Evolutionary conservation across 805 yeast genomes (phyloP), one percentile per base, ranked within the genome.

Genomic region (Saccharomycopsis olivae): DNA sequence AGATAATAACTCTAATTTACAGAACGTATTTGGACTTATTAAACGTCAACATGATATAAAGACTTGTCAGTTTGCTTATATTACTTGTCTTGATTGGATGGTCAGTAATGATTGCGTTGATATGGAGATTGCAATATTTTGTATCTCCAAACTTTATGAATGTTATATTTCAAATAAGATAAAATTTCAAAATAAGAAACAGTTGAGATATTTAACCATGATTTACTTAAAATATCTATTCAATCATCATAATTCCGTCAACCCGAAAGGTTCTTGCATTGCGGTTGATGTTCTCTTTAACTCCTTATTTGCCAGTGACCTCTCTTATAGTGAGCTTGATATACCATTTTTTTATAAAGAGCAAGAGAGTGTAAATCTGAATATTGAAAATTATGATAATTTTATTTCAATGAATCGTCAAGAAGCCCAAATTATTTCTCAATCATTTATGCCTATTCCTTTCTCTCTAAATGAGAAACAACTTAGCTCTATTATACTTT

Each of bases 381-480:
- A 35, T 15, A 21, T 19, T 27, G 14, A 35, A 29, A 32, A 18
- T 21, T 23, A 14, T 19, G n/a, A 23, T n/a, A 21, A 30, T 6
- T 29, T 30, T 28, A 19, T 35, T 4, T 14, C 14, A 11, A 15
- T 13, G 6, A n/a, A 29, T 29, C 20, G 25, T 11, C 16, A 27
- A 25, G n/a, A 25, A 13, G 10, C 27, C 13, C 33, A 33, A 14
- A 29, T 18, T 18, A 40, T 40, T 36, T 20, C 38, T 15, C 17
- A 37, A 15, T 29, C 37, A 29, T 44, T 44, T 23, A 44, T 44
- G 47, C 9, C 28, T 5, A 20, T 41, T 3, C 47, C 47, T 13
- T 40, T 40, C 23, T 35, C 25, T 10, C 23, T 18, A 24, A 15
- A 33, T 20, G 31, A 18, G 13, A 20, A 17, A 17, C 24, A 37